Conservation (phyloP, 345 rosid species). For the Trapa bicornis region DNA sequence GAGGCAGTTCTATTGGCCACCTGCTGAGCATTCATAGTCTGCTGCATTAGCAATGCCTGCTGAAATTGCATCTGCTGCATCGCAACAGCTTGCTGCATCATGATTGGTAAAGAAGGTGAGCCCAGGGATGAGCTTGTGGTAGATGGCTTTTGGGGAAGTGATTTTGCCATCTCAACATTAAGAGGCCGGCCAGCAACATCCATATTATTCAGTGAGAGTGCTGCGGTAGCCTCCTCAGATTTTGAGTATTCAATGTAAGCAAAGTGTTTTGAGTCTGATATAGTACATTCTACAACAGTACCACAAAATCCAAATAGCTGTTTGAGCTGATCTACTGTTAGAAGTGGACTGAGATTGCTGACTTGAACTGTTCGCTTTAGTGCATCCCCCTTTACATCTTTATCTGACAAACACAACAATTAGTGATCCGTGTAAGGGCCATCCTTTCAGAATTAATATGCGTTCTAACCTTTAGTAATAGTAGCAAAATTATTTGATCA, state of each 20-base stretch:
- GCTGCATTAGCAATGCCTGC: conserved; percentile 95
- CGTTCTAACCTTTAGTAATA: background rate
- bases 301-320: conserved; percentile 92
- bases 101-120: conserved; percentile 80
- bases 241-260: conserved; percentile 83
- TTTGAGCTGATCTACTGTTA: conserved; percentile 81
- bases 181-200: conserved; percentile 88
- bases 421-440: conserved; percentile 3
- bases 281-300: conserved; percentile 63
- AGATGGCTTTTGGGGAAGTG: conserved; percentile 73
- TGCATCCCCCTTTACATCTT: conserved; percentile 40
- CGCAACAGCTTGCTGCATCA: conserved; percentile 99
- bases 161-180: conserved; percentile 93
- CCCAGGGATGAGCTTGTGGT: conserved; percentile 30
- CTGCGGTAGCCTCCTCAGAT: conserved; percentile 87
- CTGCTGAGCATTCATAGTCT: conserved; percentile 89
- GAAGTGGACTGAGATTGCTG: conserved; percentile 90
- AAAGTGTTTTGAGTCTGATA: conserved; percentile 82
- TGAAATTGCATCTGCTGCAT: conserved; percentile 99
- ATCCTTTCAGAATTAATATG: background rate
- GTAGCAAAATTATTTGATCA: background rate
- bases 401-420: conserved; percentile 41
- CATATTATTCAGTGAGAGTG: conserved; percentile 80
- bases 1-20: conserved; percentile 89
- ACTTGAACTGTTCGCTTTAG: conserved; percentile 84